phyloP scores from a whole-genome alignment of 192 early-diverging fungal genomes.

The Gorgonomyces haynaldii region DNA sequence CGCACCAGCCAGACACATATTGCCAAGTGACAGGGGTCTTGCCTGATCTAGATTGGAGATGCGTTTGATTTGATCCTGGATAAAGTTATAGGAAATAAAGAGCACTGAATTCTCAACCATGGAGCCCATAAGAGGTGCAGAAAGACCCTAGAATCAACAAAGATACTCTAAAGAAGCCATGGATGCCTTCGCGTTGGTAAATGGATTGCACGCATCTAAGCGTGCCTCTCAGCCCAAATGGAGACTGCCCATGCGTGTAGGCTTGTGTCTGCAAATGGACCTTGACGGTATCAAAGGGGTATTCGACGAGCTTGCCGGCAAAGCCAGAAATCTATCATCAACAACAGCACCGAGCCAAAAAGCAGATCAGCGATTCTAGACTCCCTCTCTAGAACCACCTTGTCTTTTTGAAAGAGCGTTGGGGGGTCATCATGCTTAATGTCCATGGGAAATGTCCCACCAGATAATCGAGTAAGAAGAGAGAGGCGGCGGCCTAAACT shows the following conservation, averaged over 20 bases:
- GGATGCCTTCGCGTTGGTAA: constrained; percentile 62
- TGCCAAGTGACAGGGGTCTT: constrained; percentile 38
- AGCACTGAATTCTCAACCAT: constrained; percentile 90
- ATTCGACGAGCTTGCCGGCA: constrained; percentile 87
- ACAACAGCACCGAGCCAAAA: constrained; percentile 26
- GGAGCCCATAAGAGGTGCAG: constrained; percentile 81
- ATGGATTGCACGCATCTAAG: constrained; percentile 71
- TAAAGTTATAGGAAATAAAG: constrained; percentile 77
- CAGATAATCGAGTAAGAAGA: too few species aligned
- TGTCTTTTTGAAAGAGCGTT: too few species aligned
- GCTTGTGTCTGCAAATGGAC: constrained; percentile 86
- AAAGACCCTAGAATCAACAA: constrained; percentile 53
- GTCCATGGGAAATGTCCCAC: too few species aligned
- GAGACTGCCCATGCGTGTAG: constrained; percentile 20
- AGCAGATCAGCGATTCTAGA: constrained; percentile 20
- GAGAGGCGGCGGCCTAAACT: too few species aligned
- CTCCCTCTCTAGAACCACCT: constrained; percentile 13
- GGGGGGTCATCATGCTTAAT: too few species aligned
- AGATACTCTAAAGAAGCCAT: constrained; percentile 77
- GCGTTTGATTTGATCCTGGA: constrained; percentile 61
- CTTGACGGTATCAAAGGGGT: constrained; percentile 86
- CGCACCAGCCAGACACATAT: constrained; percentile 71
- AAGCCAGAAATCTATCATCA: constrained; percentile 64
- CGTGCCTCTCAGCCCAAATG: constrained; percentile 54
- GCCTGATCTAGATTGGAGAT: constrained; percentile 14